Percentiles rank a stretch among this genome's conserved stretches.
Conservation (phyloP, 306 rosid genomes). For the Spatholobus suberectus region DNA sequence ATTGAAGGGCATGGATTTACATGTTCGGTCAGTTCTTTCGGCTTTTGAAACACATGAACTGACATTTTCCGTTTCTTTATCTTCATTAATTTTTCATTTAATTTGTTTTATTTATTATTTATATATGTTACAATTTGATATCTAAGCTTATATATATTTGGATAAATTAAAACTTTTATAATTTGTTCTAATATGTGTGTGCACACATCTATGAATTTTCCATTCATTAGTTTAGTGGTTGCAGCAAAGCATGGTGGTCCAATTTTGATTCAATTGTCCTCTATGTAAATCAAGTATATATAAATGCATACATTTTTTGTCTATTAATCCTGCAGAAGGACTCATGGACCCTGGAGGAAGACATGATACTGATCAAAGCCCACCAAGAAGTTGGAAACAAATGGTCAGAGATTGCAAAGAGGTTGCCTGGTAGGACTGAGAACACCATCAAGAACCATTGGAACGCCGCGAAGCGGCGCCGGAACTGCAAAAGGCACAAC, state of each 20-base stretch:
- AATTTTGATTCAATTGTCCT: background rate
- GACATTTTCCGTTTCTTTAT: background rate
- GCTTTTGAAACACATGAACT: background rate
- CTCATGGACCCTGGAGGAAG: conserved; percentile 66
- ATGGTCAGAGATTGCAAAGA: conserved; percentile 73
- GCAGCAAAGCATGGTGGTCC: background rate
- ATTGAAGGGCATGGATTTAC: background rate
- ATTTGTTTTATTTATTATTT: no score
- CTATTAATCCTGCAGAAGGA: conserved; percentile 57
- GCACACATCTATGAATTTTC: no score
- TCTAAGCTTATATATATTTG: no score
- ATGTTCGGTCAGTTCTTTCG: background rate
- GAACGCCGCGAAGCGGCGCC: conserved; percentile 66
- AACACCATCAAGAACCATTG: conserved; percentile 74
- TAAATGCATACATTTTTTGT: no score
- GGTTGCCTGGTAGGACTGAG: conserved; percentile 61
- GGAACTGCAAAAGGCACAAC: conserved; percentile 29
- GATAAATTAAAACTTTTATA: no score
- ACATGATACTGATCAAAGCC: conserved; percentile 48
- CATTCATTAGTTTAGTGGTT: background rate
- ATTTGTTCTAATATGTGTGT: no score
- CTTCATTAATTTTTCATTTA: background rate
- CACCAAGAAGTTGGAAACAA: conserved; percentile 63
- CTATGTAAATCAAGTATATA: background rate
- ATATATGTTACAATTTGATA: no score